Percentiles rank a stretch among this genome's conserved stretches.
phyloP scores from a whole-genome alignment of 1,284 basidiomycete genomes.

The Ganoderma resinaceum region DNA sequence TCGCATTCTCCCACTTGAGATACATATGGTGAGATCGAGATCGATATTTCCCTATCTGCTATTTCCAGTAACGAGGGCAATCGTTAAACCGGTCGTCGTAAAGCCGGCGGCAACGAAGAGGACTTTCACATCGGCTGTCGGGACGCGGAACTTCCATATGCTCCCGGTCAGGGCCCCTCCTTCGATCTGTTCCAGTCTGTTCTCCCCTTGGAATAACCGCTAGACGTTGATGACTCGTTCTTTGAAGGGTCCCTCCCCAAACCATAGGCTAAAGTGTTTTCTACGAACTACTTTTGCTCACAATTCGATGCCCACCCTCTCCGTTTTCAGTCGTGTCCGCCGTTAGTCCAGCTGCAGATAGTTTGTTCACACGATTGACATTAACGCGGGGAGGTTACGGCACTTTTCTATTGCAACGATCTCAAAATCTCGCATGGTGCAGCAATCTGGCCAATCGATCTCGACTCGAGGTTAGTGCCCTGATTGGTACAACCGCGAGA shows the following conservation, averaged over 20 bases:
- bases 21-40: neutral
- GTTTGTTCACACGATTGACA: neutral
- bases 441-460: neutral
- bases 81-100: neutral
- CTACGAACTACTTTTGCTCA: neutral
- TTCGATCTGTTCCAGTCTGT: neutral
- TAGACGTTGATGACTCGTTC: neutral
- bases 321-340: neutral
- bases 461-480: neutral
- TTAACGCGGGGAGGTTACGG: neutral
- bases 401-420: neutral
- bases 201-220: neutral
- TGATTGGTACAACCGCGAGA: neutral
- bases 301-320: neutral
- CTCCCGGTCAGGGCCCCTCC: neutral
- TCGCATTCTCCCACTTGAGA: neutral
- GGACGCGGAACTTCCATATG: neutral
- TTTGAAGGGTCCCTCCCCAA: neutral
- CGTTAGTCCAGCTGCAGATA: neutral
- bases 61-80: neutral
- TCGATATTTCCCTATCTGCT: neutral
- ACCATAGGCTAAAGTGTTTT: neutral
- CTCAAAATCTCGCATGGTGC: neutral
- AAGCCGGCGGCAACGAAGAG: neutral
- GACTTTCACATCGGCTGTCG: neutral